Evolutionary conservation across 2,329 filamentous ascomycete genomes (phyloP).

Genomic region (Botrytis paeoniae): DNA sequence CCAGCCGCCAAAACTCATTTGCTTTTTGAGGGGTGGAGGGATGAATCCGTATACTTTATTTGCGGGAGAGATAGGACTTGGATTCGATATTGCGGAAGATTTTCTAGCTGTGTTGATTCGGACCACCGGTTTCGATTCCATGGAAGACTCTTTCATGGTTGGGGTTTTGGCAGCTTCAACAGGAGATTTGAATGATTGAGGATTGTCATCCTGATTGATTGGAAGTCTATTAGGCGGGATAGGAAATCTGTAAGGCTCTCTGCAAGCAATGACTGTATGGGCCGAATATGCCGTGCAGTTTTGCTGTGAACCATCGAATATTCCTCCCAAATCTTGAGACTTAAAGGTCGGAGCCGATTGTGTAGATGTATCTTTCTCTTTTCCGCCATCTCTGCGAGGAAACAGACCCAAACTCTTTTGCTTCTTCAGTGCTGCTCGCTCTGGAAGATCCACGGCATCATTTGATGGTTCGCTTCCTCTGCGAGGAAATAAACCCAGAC

Average conservation of each 20-base stretch:
- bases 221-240: not conserved
- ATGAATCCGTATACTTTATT: constrained; percentile 8
- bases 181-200: not conserved
- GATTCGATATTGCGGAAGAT: not conserved
- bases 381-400: not conserved
- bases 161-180: not conserved
- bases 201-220: not conserved
- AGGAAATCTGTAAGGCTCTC: constrained; percentile 11
- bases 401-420: constrained; percentile 11
- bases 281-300: constrained; percentile 4
- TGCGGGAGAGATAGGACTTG: not conserved
- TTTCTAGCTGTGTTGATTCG: not conserved
- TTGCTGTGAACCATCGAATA: constrained; percentile 12
- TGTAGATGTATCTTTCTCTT: not conserved
- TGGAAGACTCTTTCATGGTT: not conserved
- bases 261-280: not conserved
- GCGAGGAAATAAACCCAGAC: not conserved
- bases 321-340: not conserved
- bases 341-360: not conserved
- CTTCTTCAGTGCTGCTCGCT: not conserved
- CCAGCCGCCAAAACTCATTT: not conserved
- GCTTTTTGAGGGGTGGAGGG: constrained; percentile 2
- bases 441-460: not conserved
- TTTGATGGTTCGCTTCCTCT: not conserved
- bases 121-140: not conserved